Evolutionary conservation across 2,329 filamentous ascomycete genomes (phyloP), one percentile per base, ranked within the genome.

Genomic region (Penicillium janthinellum): DNA sequence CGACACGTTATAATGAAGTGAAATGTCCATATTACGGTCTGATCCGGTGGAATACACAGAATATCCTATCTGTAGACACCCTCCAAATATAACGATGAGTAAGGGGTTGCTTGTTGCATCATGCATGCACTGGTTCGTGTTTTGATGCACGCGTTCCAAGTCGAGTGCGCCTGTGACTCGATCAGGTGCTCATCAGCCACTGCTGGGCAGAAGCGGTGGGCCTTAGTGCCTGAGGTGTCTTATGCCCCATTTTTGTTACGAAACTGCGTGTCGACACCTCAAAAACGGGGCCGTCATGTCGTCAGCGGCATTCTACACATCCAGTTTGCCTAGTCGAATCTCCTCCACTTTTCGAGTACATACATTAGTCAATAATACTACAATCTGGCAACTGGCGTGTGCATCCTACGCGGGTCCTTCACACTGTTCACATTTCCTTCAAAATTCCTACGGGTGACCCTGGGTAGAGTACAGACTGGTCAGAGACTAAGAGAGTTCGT

Each of bases 1-100:
- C 63, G 65, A 66, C 58, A 67, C 62, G 59, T 62, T 66, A 57
- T 67, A 67, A 67, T 66, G 65, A 67, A 53, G 44, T 53, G 50
- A 49, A 60, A 64, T 66, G 62, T 67, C 62, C 57, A 63, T 63
- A 64, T 56, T 44, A 53, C 58, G 52, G 42, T 34, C 41, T 45
- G 11, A 45, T 12, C 41, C 39, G 41, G 47, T 25, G 17, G 39
- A 34, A 55, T 31, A 35, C 12, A 8, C 8, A 50, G 22, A 17
- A 42, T 7, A 17, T 12, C n/a, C n/a, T n/a, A 14, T 22, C 28
- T 20, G 31, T 38, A 37, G 48, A 37, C 15, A 15, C 31, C 31
- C 7, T 31, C 31, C 1, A 6, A 31, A 31, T 31, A 8, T 10
- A 8, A 22, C 31, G 14, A 17, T 17, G 14, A 8, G 31, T 31